Conservation (phyloP, 1,284 basidiomycete species). For the Ceratobasidium sp. region DNA sequence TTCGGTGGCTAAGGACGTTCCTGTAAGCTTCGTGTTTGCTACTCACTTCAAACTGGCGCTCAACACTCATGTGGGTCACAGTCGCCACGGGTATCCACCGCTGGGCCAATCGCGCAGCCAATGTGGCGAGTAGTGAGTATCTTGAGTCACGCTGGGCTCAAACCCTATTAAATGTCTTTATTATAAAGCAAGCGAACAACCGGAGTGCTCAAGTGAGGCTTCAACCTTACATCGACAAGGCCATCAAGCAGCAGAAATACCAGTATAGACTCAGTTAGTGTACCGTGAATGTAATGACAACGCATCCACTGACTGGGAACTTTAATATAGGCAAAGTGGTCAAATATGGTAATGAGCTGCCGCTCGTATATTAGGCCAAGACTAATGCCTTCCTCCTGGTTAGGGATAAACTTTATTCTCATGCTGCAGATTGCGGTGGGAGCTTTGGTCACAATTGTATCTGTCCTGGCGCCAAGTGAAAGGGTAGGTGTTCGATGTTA, state of each 20-base stretch:
- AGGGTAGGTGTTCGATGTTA: neutral
- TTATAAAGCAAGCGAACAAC: conserved; percentile 10
- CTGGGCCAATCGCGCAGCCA: too few species aligned
- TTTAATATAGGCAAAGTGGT: conserved; percentile 15
- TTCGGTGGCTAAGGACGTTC: conserved; percentile 12
- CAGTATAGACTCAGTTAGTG: conserved; percentile 29
- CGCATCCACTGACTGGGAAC: neutral
- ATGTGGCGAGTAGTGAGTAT: conserved; percentile 15
- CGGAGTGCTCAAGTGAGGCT: conserved; percentile 32
- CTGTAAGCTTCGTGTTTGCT: neutral
- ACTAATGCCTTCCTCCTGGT: neutral
- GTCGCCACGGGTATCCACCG: too few species aligned
- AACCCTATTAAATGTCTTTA: neutral
- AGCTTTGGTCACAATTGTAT: conserved; percentile 17
- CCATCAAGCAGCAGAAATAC: conserved; percentile 29
- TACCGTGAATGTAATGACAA: neutral
- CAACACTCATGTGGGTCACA: too few species aligned
- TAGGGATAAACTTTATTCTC: conserved; percentile 37
- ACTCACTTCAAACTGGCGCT: neutral
- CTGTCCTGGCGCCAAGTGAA: conserved; percentile 15
- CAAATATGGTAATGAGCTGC: conserved; percentile 9
- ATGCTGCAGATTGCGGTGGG: conserved; percentile 27
- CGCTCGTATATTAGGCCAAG: neutral
- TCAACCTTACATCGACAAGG: conserved; percentile 33
- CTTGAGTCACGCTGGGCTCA: neutral